Evolutionary conservation across 495 filamentous ascomycete genomes (phyloP).

Genomic region (Podospora anserina): DNA sequence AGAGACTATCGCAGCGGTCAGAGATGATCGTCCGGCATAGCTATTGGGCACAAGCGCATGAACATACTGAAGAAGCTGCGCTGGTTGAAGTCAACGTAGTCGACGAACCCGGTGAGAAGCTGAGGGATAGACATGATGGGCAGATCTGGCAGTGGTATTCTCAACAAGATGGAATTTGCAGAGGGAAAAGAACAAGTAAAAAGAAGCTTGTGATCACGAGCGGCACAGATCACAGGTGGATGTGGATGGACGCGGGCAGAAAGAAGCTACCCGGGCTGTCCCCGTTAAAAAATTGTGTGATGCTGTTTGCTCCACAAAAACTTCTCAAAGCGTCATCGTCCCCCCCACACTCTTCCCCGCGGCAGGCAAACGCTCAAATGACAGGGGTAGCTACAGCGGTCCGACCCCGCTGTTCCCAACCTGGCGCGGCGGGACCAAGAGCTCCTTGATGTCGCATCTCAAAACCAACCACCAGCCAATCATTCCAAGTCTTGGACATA

Average conservation of each 20-base stretch:
- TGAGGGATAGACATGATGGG: conserved; percentile 33
- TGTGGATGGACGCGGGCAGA: background rate
- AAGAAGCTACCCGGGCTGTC: background rate
- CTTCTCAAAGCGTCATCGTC: conserved; percentile 1
- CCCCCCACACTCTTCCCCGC: conserved; percentile 1
- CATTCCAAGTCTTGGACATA: background rate
- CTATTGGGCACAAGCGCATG: background rate
- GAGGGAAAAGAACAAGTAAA: background rate
- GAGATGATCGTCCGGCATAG: conserved; percentile 6
- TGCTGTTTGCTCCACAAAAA: conserved; percentile 8
- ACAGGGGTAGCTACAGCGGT: conserved; percentile 3
- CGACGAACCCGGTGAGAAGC: conserved; percentile 36
- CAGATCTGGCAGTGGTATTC: background rate
- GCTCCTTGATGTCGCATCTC: conserved; percentile 17
- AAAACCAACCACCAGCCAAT: conserved; percentile 14
- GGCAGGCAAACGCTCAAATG: background rate
- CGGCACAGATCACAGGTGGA: background rate
- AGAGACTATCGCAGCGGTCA: conserved; percentile 52
- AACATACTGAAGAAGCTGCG: conserved; percentile 60
- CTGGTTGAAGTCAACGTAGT: conserved; percentile 62
- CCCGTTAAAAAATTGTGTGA: conserved; percentile 6
- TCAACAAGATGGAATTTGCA: conserved; percentile 7
- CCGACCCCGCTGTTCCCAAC: background rate
- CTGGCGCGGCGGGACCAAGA: conserved; percentile 11
- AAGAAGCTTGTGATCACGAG: background rate